These are phyloP conservation scores for Cytospora piceicola DNA, from an alignment of 2,329 filamentous ascomycete species.

Conservation along the genomic window DNA sequence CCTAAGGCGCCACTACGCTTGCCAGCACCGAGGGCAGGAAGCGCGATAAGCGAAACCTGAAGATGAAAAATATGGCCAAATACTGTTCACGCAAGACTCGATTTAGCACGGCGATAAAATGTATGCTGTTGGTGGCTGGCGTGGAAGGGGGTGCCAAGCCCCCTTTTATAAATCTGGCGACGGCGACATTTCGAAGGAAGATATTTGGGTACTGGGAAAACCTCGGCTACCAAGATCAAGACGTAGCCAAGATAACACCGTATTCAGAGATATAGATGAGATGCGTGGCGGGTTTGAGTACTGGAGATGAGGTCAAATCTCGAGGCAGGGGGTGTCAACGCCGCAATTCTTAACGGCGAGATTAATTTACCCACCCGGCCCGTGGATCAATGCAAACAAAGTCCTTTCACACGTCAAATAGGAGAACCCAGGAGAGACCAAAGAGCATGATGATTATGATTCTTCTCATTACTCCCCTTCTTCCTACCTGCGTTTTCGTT, in stretches of 20 bases:
- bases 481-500: background rate
- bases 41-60: background rate
- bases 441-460: background rate
- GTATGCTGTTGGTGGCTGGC: background rate
- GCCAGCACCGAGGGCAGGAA: background rate
- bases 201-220: background rate
- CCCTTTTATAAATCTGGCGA: background rate
- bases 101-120: background rate
- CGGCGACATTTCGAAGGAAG: background rate
- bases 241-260: background rate
- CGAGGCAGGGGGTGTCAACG: background rate
- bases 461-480: background rate
- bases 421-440: background rate
- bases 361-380: background rate
- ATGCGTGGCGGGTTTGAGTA: background rate
- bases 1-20: background rate
- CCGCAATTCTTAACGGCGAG: background rate
- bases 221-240: background rate
- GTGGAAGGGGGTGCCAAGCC: background rate
- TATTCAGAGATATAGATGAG: background rate
- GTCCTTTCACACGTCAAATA: background rate
- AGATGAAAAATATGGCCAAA: background rate
- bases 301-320: slow-evolving; percentile 1
- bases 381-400: background rate
- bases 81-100: background rate